Evolutionary conservation across 2,329 filamentous ascomycete genomes (phyloP).

Genomic region (Arachnopeziza araneosa): DNA sequence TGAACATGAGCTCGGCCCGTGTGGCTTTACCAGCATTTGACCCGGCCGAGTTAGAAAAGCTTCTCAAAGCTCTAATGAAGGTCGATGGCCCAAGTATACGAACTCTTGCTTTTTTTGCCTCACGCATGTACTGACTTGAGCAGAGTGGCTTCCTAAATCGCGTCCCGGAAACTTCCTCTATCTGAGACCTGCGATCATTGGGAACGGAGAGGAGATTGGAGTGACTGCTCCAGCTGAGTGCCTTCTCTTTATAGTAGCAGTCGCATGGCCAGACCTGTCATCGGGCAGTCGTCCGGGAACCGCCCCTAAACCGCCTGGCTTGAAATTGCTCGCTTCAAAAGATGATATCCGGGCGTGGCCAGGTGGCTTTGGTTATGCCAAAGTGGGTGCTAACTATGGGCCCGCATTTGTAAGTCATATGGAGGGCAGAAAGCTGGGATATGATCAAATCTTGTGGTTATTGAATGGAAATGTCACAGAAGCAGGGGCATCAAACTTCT

Average conservation of each 20-base stretch:
- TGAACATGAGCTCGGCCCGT: slow-evolving; percentile 52
- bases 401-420: slow-evolving; percentile 71
- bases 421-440: slow-evolving; percentile 68
- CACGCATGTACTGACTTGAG: neutral
- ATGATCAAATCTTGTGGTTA: slow-evolving; percentile 86
- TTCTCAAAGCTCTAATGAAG: slow-evolving; percentile 66
- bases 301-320: slow-evolving; percentile 39
- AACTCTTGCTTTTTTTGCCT: neutral
- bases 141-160: slow-evolving; percentile 70
- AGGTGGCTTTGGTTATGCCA: slow-evolving; percentile 86
- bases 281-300: slow-evolving; percentile 32
- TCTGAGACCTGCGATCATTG: slow-evolving; percentile 81
- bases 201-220: slow-evolving; percentile 72
- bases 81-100: slow-evolving; percentile 53
- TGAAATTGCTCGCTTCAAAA: slow-evolving; percentile 73
- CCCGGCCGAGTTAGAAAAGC: slow-evolving; percentile 64
- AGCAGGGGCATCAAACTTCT: slow-evolving; percentile 89
- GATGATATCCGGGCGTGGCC: slow-evolving; percentile 88
- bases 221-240: slow-evolving; percentile 75
- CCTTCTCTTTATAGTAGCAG: slow-evolving; percentile 75
- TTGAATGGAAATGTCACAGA: slow-evolving; percentile 81
- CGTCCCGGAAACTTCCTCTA: slow-evolving; percentile 71
- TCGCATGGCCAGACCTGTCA: slow-evolving; percentile 44
- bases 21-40: slow-evolving; percentile 72
- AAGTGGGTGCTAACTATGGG: slow-evolving; percentile 90